Base-by-base conservation (phyloP, 1,284 basidiomycete genomes). In the Microbotryum lychnidis-dioicae region DNA sequence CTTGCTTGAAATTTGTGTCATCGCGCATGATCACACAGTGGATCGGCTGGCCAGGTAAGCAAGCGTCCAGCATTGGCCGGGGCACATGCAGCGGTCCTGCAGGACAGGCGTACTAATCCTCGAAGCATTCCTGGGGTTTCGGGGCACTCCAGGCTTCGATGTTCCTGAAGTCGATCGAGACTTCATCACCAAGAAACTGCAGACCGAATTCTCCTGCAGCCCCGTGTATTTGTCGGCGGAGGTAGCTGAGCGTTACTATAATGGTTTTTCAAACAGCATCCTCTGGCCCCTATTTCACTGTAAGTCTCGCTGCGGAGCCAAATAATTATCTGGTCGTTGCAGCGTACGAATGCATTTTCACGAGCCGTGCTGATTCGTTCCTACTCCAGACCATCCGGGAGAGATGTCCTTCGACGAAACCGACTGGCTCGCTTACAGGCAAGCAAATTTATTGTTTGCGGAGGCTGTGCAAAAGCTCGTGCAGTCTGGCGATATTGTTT, bases 381-480 rank as follows among this genome's bases (percentile, higher is more conserved):
- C 42, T 18, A 46, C 25, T 8, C 9, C 54, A 66, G 69, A 72
- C 49, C 70, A 71, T 64, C 70, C 68, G 20, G 91, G 92, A 68
- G 92, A 97, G 78, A 98, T 98, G 92, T 96, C 92, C 78, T 98
- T 98, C 75, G 94, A 97, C 77, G 91, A 97, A 78, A 89, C 88
- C 73, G 90, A 97, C 76, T 99, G 94, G 94, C 83, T 87, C 54
- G 94, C 92, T 1, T 99, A 98, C 77, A 85, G 94, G 44, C 91
- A 97, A 76, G 96, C 96, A 52, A 99, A 98, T 76, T 80, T 92
- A 78, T 82, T 84, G 64, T 99, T 99, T 73, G 94, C 96, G 1
- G 87, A 97, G 74, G 87, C 82, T 21, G 89, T 98, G 60, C 80
- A 83, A 62, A 80, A 81, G 61, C 87, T 91, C 71, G 80, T 92